Base-by-base conservation (phyloP, 2,329 filamentous ascomycete species). In the Shiraia bambusicola region DNA sequence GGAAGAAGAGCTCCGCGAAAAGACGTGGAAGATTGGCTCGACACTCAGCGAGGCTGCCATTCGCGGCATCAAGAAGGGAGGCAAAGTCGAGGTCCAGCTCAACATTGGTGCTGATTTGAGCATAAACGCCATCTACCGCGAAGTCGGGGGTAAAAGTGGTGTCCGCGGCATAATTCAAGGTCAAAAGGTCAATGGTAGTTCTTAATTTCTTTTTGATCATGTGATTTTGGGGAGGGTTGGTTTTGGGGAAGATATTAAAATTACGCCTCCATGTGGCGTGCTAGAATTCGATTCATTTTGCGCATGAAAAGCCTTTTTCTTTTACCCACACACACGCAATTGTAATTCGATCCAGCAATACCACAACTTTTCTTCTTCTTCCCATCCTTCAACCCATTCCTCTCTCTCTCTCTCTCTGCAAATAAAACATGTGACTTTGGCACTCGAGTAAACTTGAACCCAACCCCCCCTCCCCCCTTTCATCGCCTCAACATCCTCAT, bases 61-160 rank as follows among this genome's bases (percentile, higher is more conserved):
- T 67, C 86, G 81, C 70, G 88, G 79, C 45, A 81, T 94, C 57
- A 92, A 92, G 82, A 90, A 92, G 75, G 86, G 83, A 45, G 81
- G 82, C 61, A 95, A 95, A 77, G 83, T 98, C 54, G 93, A 98
- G 77, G 84, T 97, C 40, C 94, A 89, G 67, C 81, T 97, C 62
- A 95, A 92, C 69, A 86, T 97, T 52, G 81, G 79, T 40, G 84
- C 82, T 17, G 90, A 97, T 66, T 75, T 96, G 42, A 78, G 78
- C 53, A 79, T 96, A 49, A 88, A 86, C 35, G 78, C 95, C 54
- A 87, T 91, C 29, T 84, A 86, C 42, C 80, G 92, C 52, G 90
- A 95, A 69, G 85, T 95, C 34, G 91, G 92, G 51, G 87, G 82
- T 46, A 92, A 95, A 76, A 86, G 86, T 30, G 91, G 89, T 40